Percentiles rank a stretch among this genome's conserved stretches.
Conservation (phyloP, 2,329 filamentous ascomycete genomes). For the Cladophialophora immunda region DNA sequence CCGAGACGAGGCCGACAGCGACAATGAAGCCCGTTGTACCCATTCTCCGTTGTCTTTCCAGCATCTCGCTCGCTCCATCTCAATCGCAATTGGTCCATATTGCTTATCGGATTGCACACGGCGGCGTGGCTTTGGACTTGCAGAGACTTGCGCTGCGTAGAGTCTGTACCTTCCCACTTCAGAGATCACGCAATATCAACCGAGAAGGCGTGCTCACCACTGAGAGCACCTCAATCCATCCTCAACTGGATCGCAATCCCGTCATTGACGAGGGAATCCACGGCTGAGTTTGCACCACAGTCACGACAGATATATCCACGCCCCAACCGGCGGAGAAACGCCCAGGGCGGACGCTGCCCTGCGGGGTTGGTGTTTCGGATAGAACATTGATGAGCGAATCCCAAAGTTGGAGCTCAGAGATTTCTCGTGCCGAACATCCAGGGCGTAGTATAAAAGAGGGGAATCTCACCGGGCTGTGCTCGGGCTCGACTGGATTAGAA, state of each 20-base stretch:
- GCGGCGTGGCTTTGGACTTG: background rate
- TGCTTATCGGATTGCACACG: conserved; percentile 10
- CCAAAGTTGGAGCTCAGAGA: conserved; percentile 5
- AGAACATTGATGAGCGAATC: conserved; percentile 12
- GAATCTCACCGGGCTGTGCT: background rate
- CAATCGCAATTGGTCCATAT: conserved; percentile 5
- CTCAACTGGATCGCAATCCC: background rate
- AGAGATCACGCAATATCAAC: conserved; percentile 36
- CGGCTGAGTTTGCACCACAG: background rate
- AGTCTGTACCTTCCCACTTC: conserved; percentile 25
- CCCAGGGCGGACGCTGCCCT: conserved; percentile 10
- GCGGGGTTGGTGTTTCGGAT: conserved; percentile 17
- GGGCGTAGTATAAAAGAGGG: conserved; percentile 14
- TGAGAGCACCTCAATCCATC: conserved; percentile 10
- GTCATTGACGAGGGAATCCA: background rate
- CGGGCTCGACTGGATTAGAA: background rate
- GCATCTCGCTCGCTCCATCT: background rate
- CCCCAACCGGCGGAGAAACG: conserved; percentile 9
- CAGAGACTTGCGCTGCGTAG: conserved; percentile 10
- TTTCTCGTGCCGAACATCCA: conserved; percentile 19
- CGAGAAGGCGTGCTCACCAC: conserved; percentile 31
- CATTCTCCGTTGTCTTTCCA: background rate
- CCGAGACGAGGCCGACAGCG: conserved; percentile 2
- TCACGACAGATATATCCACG: background rate
- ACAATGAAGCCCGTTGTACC: background rate